These are phyloP conservation scores for Dictyostelium discoideum DNA, from an alignment of 78 protist genomes.

Conservation along the genomic window dicty_2.7 NC_007090.3:1337001-1337500, in stretches of 20 bases:
- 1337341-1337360: conserved; percentile 89
- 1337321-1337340: conserved; percentile 83
- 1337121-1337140: conserved; percentile 83
- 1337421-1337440: conserved; percentile 60
- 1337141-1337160: conserved; percentile 85
- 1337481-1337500: neutral
- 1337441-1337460: conserved; percentile 81
- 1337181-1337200: conserved; percentile 69
- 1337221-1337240: conserved; percentile 82
- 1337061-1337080: conserved; percentile 50
- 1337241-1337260: conserved; percentile 58
- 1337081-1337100: conserved; percentile 84
- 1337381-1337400: conserved; percentile 78
- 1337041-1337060: conserved; percentile 59
- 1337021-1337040: conserved; percentile 78
- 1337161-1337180: conserved; percentile 80
- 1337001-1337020: conserved; percentile 43
- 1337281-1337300: conserved; percentile 6
- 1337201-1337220: conserved; percentile 88
- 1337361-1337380: conserved; percentile 48
- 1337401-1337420: conserved; percentile 67
- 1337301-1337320: conserved; percentile 49
- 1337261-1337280: conserved; percentile 34
- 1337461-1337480: conserved; percentile 80
- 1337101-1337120: conserved; percentile 90